phyloP scores from a whole-genome alignment of 2,329 filamentous ascomycete genomes.

The Calonectria pauciramosa region DNA sequence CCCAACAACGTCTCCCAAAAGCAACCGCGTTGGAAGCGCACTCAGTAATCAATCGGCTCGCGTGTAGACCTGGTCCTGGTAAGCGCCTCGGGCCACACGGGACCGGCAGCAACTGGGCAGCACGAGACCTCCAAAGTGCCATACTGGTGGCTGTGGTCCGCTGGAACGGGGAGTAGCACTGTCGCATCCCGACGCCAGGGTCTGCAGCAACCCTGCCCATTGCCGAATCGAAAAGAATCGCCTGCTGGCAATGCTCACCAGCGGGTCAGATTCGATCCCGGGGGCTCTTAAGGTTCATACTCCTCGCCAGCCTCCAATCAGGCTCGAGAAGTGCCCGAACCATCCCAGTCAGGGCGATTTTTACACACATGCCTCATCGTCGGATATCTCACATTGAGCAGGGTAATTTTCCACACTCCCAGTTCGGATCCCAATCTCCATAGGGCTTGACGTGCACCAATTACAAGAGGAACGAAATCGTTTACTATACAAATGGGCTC shows the following conservation, averaged over 20 bases:
- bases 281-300: constrained; percentile 13
- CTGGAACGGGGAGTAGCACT: constrained; percentile 23
- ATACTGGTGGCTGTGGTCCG: constrained; percentile 25
- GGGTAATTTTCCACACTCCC: background rate
- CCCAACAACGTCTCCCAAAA: background rate
- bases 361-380: background rate
- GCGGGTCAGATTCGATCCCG: constrained; percentile 9
- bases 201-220: constrained; percentile 15
- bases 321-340: background rate
- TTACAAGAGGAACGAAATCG: background rate
- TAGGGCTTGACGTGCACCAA: background rate
- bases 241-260: background rate
- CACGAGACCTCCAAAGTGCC: constrained; percentile 29
- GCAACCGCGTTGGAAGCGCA: background rate
- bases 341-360: background rate
- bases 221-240: constrained; percentile 24
- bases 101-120: constrained; percentile 7
- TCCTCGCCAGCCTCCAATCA: constrained; percentile 1
- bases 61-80: background rate
- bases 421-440: background rate
- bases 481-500: constrained; percentile 13
- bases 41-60: background rate
- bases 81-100: background rate
- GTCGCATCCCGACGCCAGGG: constrained; percentile 17
- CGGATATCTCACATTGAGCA: background rate